Evolutionary conservation across 441 rosid species (phyloP).

Genomic region (Pelargonium fulgidum): DNA sequence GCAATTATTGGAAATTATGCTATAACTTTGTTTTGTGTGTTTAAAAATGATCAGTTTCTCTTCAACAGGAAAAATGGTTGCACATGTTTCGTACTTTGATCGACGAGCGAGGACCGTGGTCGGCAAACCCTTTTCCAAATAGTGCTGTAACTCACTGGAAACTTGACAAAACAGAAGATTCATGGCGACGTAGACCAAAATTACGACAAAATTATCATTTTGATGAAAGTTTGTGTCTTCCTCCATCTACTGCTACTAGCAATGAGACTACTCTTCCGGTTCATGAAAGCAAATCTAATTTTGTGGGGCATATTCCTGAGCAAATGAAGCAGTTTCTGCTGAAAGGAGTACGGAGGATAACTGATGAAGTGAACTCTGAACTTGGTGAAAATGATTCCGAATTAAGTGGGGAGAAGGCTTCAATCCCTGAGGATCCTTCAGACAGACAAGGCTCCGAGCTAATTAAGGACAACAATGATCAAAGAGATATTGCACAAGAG

Average conservation of each 20-base stretch:
- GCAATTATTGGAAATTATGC: conserved; percentile 10
- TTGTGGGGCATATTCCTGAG: conserved; percentile 87
- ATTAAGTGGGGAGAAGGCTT: conserved; percentile 37
- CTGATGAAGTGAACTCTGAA: conserved; percentile 81
- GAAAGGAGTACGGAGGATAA: conserved; percentile 78
- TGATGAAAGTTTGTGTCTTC: conserved; percentile 74
- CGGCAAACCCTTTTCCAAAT: conserved; percentile 93
- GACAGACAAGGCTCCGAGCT: conserved; percentile 46
- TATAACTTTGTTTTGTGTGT: conserved; percentile 16
- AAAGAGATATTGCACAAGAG: conserved; percentile 53
- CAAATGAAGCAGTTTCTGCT: conserved; percentile 94
- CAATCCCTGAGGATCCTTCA: conserved; percentile 41
- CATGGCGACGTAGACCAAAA: conserved; percentile 95
- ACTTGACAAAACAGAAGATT: conserved; percentile 97
- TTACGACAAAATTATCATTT: conserved; percentile 89
- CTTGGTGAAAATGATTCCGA: conserved; percentile 52
- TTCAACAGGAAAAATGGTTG: conserved; percentile 81
- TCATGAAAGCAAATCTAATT: conserved; percentile 54
- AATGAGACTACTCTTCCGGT: conserved; percentile 38
- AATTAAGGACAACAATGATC: conserved; percentile 55
- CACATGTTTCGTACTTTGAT: conserved; percentile 90
- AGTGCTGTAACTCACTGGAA: conserved; percentile 71
- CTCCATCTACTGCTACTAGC: conserved; percentile 46
- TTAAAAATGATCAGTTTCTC: conserved; percentile 17
- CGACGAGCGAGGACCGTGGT: conserved; percentile 99